Percentiles rank a stretch among this genome's conserved stretches.
Conservation (phyloP, 352 stramenopile species). For the Pythium rishiriense region DNA sequence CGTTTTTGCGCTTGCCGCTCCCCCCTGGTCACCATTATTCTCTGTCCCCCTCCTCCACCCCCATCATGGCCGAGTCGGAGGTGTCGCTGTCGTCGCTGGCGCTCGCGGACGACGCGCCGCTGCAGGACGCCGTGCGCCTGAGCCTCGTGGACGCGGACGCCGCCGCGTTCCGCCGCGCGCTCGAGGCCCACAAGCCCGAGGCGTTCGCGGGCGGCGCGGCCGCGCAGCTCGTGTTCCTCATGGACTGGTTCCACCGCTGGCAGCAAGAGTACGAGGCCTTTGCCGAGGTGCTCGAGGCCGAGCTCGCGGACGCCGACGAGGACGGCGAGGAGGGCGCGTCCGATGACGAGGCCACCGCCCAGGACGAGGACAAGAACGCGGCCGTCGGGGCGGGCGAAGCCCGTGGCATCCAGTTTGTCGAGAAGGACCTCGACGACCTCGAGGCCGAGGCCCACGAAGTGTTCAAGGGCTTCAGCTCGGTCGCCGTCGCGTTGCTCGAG, state of each 20-base stretch:
- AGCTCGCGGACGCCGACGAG: constrained; percentile 40
- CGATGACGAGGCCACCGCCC: constrained; percentile 24
- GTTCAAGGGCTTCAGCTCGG: constrained; percentile 60
- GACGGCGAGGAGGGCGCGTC: constrained; percentile 23
- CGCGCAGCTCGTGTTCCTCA: constrained; percentile 62
- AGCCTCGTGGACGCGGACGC: constrained; percentile 59
- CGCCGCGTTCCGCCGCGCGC: constrained; percentile 41
- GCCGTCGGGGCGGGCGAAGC: neutral
- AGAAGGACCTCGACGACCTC: constrained; percentile 75
- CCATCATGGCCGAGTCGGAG: constrained; percentile 7
- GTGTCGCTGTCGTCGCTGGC: constrained; percentile 46
- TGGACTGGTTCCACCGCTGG: constrained; percentile 88
- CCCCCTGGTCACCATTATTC: too few relatives aligned
- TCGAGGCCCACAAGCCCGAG: constrained; percentile 28
- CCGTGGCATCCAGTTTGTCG: constrained; percentile 31
- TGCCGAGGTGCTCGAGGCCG: constrained; percentile 63
- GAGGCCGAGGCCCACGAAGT: constrained; percentile 68
- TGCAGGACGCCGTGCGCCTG: constrained; percentile 58
- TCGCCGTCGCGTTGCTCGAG: constrained; percentile 57
- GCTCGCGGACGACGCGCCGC: constrained; percentile 33
- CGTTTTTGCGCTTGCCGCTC: too few relatives aligned
- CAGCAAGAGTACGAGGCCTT: constrained; percentile 87
- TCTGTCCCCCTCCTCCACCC: neutral
- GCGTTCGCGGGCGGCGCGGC: constrained; percentile 25
- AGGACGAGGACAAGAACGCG: constrained; percentile 14